phyloP scores from a whole-genome alignment of 1,284 basidiomycete species.

The Marasmius oreades region DNA sequence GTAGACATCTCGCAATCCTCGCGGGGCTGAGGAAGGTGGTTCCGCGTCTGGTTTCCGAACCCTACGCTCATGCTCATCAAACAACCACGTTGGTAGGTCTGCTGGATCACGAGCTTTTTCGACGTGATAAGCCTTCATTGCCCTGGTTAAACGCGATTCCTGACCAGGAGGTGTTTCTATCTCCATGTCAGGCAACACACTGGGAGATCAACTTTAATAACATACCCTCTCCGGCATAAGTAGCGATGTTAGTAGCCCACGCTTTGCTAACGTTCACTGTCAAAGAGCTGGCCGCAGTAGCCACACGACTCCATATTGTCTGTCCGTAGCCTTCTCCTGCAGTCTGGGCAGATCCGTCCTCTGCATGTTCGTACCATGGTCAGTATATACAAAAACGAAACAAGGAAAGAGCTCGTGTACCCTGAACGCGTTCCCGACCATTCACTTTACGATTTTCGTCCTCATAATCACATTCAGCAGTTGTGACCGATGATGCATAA shows the following conservation, averaged over 20 bases:
- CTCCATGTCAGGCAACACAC: not conserved
- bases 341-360: not conserved
- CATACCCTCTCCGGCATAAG: slow-evolving; percentile 48
- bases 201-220: slow-evolving; percentile 10
- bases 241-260: slow-evolving; percentile 43
- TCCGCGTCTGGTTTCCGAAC: slow-evolving; percentile 18
- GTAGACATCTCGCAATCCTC: slow-evolving; percentile 36
- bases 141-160: slow-evolving; percentile 59
- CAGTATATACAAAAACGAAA: slow-evolving; percentile 7
- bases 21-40: slow-evolving; percentile 16
- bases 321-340: slow-evolving; percentile 32
- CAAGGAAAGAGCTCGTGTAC: too few relatives aligned
- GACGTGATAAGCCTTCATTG: slow-evolving; percentile 66
- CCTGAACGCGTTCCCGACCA: slow-evolving; percentile 7
- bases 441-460: slow-evolving; percentile 19
- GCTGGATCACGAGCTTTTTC: slow-evolving; percentile 51
- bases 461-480: slow-evolving; percentile 33
- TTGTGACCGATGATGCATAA: slow-evolving; percentile 43
- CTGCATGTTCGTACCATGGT: slow-evolving; percentile 5
- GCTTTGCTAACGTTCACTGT: slow-evolving; percentile 56
- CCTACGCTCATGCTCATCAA: slow-evolving; percentile 52
- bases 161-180: slow-evolving; percentile 53
- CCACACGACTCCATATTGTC: slow-evolving; percentile 54
- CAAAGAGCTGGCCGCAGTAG: slow-evolving; percentile 48
- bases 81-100: slow-evolving; percentile 69